phyloP scores from a whole-genome alignment of 2,329 filamentous ascomycete species.

The Mycosphaerella sp. region DNA sequence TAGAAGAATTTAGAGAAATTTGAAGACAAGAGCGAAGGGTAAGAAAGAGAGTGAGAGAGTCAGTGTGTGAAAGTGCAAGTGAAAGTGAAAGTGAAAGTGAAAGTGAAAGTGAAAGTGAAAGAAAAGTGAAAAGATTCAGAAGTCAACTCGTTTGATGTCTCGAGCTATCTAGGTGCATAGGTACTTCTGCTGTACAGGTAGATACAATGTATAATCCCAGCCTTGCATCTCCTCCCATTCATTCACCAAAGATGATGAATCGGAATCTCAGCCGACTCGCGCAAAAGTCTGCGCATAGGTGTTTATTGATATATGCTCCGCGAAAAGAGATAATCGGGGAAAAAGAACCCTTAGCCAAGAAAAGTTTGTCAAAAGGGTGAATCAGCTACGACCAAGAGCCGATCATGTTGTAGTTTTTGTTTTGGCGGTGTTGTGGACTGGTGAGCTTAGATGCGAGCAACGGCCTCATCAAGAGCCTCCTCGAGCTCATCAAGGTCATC shows the following conservation, averaged over 20 bases:
- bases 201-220: constrained; percentile 1
- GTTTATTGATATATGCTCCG: not conserved
- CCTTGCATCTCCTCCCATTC: not conserved
- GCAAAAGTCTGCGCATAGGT: constrained; percentile 6
- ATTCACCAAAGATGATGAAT: not conserved
- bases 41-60: not conserved
- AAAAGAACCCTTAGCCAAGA: not conserved
- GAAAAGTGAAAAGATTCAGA: not conserved
- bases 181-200: constrained; percentile 1
- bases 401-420: constrained; percentile 1
- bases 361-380: not conserved
- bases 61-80: too few species aligned
- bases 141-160: not conserved
- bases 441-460: not conserved
- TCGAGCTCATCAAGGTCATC: constrained; percentile 9
- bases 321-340: not conserved
- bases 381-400: constrained; percentile 1
- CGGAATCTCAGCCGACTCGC: constrained; percentile 3
- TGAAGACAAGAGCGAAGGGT: not conserved
- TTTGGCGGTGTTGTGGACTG: not conserved
- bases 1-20: too few species aligned
- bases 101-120: too few species aligned
- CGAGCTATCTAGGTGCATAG: not conserved
- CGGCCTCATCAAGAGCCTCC: constrained; percentile 10
- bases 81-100: too few species aligned